Evolutionary conservation across 2,329 filamentous ascomycete species (phyloP), one percentile per base, ranked within the genome.

Genomic region (Aureobasidium lini): DNA sequence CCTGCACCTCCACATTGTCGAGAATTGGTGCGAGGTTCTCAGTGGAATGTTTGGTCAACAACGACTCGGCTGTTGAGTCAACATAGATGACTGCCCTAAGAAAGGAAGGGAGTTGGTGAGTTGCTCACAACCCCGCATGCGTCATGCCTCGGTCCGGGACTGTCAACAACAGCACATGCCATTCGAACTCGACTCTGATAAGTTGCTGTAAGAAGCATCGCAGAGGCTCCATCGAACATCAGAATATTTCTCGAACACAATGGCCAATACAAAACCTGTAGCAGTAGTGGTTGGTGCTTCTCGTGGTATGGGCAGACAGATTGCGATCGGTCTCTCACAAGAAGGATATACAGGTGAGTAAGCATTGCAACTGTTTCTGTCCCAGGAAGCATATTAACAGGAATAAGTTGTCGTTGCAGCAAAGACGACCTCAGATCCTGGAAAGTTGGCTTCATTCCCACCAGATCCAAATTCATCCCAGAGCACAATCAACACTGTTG

Each of bases 401-500:
- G 9, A 46, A 15, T 4, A n/a, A 89, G 89, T 92, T 64, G 84
- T 91, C 62, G 84, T 94, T 32, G 82, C 88, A 6, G 88, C 89
- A 31, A 94, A 93, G 69, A 85, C 85, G 39, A 85, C 81, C 6
- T 90, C 85, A 48, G 80, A 89, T 65, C 81, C 85, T 3, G 75
- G 73, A 39, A 76, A 75, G 56, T 73, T 77, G 16, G 67, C 68
- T 0, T 81, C 86, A 0, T 90, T 89, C 68, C 87, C 88, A 2
- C 89, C 89, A 2, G 79, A 90, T 66, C 88, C 89, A 13, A 92
- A 93, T 73, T 91, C 88, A 2, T 71, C 78, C 0, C 71, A 82
- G 52, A 92, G 88, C 15, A 94, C 89, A 29, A 90, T 94, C 74
- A 89, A 80, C 71, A 94, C 90, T 1, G 90, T 94, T 40, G 83